Evolutionary conservation across 2,329 filamentous ascomycete genomes (phyloP), one percentile per base, ranked within the genome.

Genomic region (Apiospora koreana): DNA sequence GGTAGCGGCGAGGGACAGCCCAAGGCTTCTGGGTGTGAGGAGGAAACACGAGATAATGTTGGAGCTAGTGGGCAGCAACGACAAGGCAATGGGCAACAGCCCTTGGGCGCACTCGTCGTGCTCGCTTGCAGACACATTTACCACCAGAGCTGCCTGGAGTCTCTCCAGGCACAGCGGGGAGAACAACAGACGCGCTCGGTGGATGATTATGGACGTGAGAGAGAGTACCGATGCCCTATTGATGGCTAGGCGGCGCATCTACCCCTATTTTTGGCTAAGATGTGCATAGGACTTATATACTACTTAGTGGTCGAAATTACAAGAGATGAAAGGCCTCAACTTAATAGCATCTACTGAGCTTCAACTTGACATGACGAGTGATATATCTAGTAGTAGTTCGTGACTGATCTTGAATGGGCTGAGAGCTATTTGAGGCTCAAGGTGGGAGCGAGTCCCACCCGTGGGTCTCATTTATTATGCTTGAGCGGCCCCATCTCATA

Each of bases 91-190:
- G 54, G 31, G 18, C 54, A 41, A 72, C 87, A 86, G 65, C 82
- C 86, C n/a, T 84, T 92, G 23, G 92, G 90, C 10, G 86, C 89
- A 58, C 79, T 93, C 68, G 89, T 93, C 12, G 87, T 93, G 66
- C 81, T 93, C 75, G 91, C 91, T 28, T 93, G 91, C 78, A 85
- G 91, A 69, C 91, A 93, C 79, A 88, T 92, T 23, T 93, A 92
- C 75, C 91, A 93, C 81, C 86, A 90, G 77, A 84, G 82, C 35
- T 94, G 91, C 77, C 82, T 93, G 48, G 93, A 95, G 77, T 86
- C 88, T 71, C 79, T 92, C 74, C 88, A 89, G 74, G 86, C 85
- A 43, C 84, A 86, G 72, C 83, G 85, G 69, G 86, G 85, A 73
- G 78, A 79, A 4, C 43, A 54, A 67, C 81, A 83, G 76, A 76